Conservation (phyloP, 495 filamentous ascomycete genomes). For the Evansstolkia leycettana region DNA sequence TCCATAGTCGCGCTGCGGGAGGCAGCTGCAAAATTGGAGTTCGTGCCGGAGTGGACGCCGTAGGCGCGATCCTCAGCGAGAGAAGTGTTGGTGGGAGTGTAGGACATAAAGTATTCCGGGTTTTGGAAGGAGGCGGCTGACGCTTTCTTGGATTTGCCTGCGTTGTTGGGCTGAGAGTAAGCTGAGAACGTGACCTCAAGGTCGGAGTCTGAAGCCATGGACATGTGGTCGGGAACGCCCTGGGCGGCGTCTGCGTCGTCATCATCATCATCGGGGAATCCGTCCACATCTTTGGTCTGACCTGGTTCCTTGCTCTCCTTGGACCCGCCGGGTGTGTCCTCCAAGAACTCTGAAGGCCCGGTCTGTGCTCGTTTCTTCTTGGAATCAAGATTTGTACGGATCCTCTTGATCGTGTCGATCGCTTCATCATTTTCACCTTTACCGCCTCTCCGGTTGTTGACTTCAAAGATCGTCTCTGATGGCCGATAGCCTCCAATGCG, state of each 20-base stretch:
- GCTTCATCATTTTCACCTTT: slow-evolving; percentile 45
- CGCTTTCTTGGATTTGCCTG: slow-evolving; percentile 20
- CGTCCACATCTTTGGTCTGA: slow-evolving; percentile 18
- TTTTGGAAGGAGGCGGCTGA: slow-evolving; percentile 52
- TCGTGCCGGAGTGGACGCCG: slow-evolving; percentile 73
- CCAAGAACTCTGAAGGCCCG: slow-evolving; percentile 14
- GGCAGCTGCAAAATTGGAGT: slow-evolving; percentile 65
- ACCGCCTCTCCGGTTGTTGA: slow-evolving; percentile 56
- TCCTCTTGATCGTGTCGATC: slow-evolving; percentile 66
- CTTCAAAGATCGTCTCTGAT: slow-evolving; percentile 87
- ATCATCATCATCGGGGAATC: slow-evolving; percentile 18
- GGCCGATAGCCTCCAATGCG: slow-evolving; percentile 78
- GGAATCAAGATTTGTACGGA: slow-evolving; percentile 41
- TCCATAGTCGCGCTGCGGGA: slow-evolving; percentile 82
- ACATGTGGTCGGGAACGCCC: slow-evolving; percentile 44
- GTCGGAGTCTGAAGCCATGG: slow-evolving; percentile 58
- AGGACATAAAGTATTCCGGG: slow-evolving; percentile 90
- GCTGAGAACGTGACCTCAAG: slow-evolving; percentile 73
- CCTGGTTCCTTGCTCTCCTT: slow-evolving; percentile 21
- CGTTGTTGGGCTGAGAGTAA: slow-evolving; percentile 20
- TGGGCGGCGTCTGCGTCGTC: slow-evolving; percentile 22
- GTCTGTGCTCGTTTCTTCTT: slow-evolving; percentile 24
- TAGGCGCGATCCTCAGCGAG: slow-evolving; percentile 81
- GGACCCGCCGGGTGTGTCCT: slow-evolving; percentile 15
- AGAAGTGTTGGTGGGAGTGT: slow-evolving; percentile 65